Evolutionary conservation across 768 basidiomycete species (phyloP), one percentile per base, ranked within the genome.

Genomic region (Cystobasidium ongulense): DNA sequence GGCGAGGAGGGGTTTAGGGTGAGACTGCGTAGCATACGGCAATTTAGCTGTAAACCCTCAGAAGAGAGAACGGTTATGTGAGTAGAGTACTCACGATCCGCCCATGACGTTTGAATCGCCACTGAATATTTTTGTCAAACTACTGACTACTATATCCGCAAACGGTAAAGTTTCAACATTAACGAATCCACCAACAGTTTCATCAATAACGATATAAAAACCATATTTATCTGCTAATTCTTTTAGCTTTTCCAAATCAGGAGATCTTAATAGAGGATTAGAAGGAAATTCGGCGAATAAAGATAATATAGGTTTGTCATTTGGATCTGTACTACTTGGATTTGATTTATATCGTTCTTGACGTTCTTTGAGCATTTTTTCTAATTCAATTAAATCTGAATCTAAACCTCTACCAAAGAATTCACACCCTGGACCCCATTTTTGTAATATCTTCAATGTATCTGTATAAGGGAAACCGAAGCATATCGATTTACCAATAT

Each of bases 391-490:
- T 23, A 96, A 85, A 72, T 92, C 91, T 18, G 84, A 80, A 72
- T 91, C 88, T 8, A 88, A 81, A 0, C 94, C 94, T 74, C 86
- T 83, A 5, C 92, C 94, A 54, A 91, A 85, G 83, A 97, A 94
- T 80, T 92, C 85, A 76, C 88, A 91, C 0, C 95, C 95, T 1
- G 90, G 91, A 0, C 95, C 95, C 92, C 93, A 98, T 81, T 99
- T 97, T 77, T 93, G 84, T 1, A 98, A 84, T 46, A 94, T 86
- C 81, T 97, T 97, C 73, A 95, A 86, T 3, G 95, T 97, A 79
- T 98, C 95, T 10, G 88, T 91, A 80, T 97, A 99, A 0, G 93
- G 89, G 81, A 97, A 99, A 18, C 95, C 95, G 77, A 95, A 97
- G 79, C 92, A 95, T 35, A 94, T 86, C 77, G 91, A 94, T 83